These are phyloP conservation scores for Candida labiduridarum DNA, from an alignment of 1,139 yeast species.

Conservation along the genomic window DNA sequence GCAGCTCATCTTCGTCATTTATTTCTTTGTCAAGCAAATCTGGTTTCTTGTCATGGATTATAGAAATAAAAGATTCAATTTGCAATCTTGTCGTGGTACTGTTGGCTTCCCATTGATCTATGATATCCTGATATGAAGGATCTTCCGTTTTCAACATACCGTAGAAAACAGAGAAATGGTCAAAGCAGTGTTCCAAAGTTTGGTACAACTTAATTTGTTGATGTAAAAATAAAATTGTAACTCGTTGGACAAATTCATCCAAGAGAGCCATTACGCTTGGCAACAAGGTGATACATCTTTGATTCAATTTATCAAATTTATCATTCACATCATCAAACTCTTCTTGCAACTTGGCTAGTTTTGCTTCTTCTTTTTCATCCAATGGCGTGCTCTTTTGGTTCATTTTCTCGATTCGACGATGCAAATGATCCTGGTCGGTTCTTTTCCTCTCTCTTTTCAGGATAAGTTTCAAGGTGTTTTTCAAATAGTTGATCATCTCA, in stretches of 20 bases:
- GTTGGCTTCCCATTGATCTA: constrained; percentile 37
- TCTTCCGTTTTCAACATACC: constrained; percentile 28
- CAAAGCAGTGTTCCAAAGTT: constrained; percentile 29
- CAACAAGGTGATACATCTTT: constrained; percentile 39
- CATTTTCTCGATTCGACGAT: constrained; percentile 44
- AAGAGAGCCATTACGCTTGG: constrained; percentile 51
- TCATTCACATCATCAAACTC: constrained; percentile 32
- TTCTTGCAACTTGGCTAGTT: constrained; percentile 32
- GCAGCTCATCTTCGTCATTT: constrained; percentile 30
- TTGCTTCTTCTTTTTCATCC: constrained; percentile 41
- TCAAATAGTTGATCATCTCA: constrained; percentile 43
- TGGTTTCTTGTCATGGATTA: constrained; percentile 34
- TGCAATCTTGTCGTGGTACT: constrained; percentile 35
- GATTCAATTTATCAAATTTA: constrained; percentile 39
- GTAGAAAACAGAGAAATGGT: constrained; percentile 38
- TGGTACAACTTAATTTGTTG: constrained; percentile 34
- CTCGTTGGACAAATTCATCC: constrained; percentile 53
- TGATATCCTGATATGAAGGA: constrained; percentile 25
- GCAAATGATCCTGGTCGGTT: constrained; percentile 40
- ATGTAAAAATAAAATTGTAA: constrained; percentile 38
- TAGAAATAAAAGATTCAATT: constrained; percentile 38
- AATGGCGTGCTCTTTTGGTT: constrained; percentile 38
- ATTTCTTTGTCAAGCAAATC: constrained; percentile 34
- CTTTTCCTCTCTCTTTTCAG: constrained; percentile 48
- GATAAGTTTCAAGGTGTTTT: constrained; percentile 40